These are phyloP conservation scores for Monilinia fructicola DNA, from an alignment of 2,329 filamentous ascomycete genomes.

Conservation along the genomic window DNA sequence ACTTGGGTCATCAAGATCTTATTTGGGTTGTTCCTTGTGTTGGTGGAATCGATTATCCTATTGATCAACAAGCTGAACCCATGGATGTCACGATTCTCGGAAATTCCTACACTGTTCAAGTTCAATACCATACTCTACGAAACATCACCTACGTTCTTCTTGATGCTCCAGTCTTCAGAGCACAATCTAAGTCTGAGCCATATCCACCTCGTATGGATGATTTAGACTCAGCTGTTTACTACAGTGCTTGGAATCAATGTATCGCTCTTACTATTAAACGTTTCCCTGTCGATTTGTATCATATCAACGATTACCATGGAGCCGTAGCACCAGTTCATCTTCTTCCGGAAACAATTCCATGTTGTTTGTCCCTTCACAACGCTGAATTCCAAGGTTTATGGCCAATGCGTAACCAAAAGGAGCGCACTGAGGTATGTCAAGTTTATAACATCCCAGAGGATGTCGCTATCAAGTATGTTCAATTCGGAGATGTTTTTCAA, in stretches of 20 bases:
- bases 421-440: conserved; percentile 61
- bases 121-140: conserved; percentile 61
- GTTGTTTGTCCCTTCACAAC: conserved; percentile 65
- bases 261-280: conserved; percentile 63
- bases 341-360: conserved; percentile 58
- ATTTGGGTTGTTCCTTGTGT: conserved; percentile 66
- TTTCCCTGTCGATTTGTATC: conserved; percentile 63
- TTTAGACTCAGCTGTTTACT: conserved; percentile 65
- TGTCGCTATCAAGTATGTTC: conserved; percentile 59
- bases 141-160: conserved; percentile 70
- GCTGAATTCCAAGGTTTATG: conserved; percentile 69
- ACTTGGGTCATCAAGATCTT: conserved; percentile 62
- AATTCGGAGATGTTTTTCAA: conserved; percentile 69
- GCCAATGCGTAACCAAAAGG: conserved; percentile 63
- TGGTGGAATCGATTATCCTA: conserved; percentile 62
- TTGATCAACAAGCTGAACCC: conserved; percentile 57
- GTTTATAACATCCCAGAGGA: conserved; percentile 62
- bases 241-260: conserved; percentile 69
- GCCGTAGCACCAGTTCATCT: conserved; percentile 63
- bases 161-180: conserved; percentile 58
- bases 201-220: conserved; percentile 70
- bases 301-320: conserved; percentile 66
- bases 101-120: conserved; percentile 58
- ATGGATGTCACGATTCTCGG: conserved; percentile 63
- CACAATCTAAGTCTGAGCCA: conserved; percentile 61